Evolutionary conservation across 257 asterid species (phyloP), one percentile per base, ranked within the genome.

Genomic region (Verbascum thapsus): DNA sequence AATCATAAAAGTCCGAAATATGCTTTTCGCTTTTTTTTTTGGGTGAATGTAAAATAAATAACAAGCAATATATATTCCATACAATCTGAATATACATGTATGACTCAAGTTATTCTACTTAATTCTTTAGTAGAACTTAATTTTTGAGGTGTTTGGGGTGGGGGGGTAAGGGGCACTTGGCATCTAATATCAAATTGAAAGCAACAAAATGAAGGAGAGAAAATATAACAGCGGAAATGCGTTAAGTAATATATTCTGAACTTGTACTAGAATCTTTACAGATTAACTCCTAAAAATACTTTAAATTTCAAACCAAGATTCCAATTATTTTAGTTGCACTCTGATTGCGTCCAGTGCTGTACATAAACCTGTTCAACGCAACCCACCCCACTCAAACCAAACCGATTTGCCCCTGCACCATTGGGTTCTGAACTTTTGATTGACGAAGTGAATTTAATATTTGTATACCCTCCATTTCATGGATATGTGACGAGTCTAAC

Each of bases 101-200:
- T 20, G 35, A 11, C 13, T 18, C 35, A 50, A 54, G 60, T 37
- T 1, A 63, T 61, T 38, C 23, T 8, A 19, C 9, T 12, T 13
- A 61, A 40, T 45, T 70, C 53, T 55, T 53, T 54, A 12, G 15
- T 13, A 35, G 13, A 56, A 13, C 32, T 16, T 26, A 47, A 47
- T 18, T 30, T 26, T 9, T 42, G 5, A 20, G 15, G 4, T n/a
- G n/a, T 26, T 26, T 26, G 32, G 32, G 3, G 32, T 2, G 32
- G 32, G 1, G 57, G 16, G 32, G n/a, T n/a, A n/a, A n/a, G n/a
- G n/a, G n/a, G n/a, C n/a, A n/a, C n/a, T n/a, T n/a, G n/a, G 11
- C 42, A 61, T 22, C 19, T 22, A 52, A 7, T 3, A 13, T 54
- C 37, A 53, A 43, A 23, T 7, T 22, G n/a, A 10, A 40, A 20